phyloP scores from a whole-genome alignment of 805 yeast species.

The Blastobotrys muscicola region DNA sequence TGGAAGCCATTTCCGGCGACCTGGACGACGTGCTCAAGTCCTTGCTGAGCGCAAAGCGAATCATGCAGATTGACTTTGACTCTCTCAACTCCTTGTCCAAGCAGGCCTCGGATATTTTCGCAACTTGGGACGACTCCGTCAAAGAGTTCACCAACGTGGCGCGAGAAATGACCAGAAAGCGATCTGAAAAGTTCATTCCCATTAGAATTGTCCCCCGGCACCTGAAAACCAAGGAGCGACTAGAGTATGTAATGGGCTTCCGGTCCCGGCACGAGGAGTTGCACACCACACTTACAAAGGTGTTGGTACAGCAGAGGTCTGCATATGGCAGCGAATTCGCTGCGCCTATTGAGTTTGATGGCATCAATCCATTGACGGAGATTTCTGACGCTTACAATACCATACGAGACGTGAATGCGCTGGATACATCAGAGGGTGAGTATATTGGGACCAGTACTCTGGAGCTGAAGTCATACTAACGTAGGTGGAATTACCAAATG shows the following conservation, averaged over 20 bases:
- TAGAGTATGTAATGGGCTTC: conserved; percentile 37
- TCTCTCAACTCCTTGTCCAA: conserved; percentile 32
- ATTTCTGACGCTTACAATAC: conserved; percentile 35
- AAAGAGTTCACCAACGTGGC: conserved; percentile 57
- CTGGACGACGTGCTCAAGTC: conserved; percentile 37
- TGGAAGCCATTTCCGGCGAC: conserved; percentile 55
- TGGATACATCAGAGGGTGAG: conserved; percentile 27
- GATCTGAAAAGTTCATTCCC: conserved; percentile 60
- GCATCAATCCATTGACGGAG: conserved; percentile 25
- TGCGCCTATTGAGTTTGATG: conserved; percentile 16
- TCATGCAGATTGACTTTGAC: conserved; percentile 36
- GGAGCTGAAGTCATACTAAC: background rate
- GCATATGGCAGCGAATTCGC: conserved; percentile 3
- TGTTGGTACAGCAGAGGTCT: conserved; percentile 11
- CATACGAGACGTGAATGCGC: conserved; percentile 30
- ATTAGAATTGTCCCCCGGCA: conserved; percentile 48
- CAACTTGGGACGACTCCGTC: conserved; percentile 48
- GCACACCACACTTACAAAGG: conserved; percentile 28
- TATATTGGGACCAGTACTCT: background rate
- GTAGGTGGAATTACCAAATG: conserved; percentile 27
- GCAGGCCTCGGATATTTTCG: conserved; percentile 30
- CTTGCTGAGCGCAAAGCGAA: conserved; percentile 29
- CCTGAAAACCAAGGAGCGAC: conserved; percentile 31
- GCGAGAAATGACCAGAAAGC: conserved; percentile 64
- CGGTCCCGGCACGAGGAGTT: conserved; percentile 47